Evolutionary conservation across 2,329 filamentous ascomycete genomes (phyloP).

Genomic region (Penicillium sp.): DNA sequence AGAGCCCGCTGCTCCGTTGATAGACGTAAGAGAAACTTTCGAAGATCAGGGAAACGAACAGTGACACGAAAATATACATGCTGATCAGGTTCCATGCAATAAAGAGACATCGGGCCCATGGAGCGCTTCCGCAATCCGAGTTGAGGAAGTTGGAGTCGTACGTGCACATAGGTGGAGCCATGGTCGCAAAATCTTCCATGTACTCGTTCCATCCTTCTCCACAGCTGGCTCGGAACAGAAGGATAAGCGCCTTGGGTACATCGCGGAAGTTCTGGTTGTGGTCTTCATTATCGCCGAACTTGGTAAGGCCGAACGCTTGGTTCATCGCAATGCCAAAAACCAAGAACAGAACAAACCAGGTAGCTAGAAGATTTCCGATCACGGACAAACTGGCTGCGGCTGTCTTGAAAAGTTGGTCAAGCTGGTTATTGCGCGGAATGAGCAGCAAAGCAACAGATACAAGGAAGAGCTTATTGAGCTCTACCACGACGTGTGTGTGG

Average conservation of each 20-base stretch:
- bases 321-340: conserved; percentile 96
- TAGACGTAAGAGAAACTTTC: conserved; percentile 99
- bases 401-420: conserved; percentile 98
- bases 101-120: conserved; percentile 87
- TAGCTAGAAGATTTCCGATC: conserved; percentile 89
- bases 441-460: conserved; percentile 86
- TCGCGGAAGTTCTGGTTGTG: conserved; percentile 89
- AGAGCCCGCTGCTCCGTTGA: conserved; percentile 90
- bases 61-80: conserved; percentile 99
- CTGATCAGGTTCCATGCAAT: conserved; percentile 98
- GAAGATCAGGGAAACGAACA: conserved; percentile 98
- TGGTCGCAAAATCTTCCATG: conserved; percentile 91
- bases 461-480: conserved; percentile 91
- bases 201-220: conserved; percentile 96
- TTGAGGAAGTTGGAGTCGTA: conserved; percentile 71
- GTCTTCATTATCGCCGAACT: conserved; percentile 72
- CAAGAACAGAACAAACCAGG: conserved; percentile 95
- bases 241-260: conserved; percentile 88
- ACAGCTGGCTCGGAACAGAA: conserved; percentile 89
- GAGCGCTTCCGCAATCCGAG: conserved; percentile 88
- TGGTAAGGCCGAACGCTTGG: conserved; percentile 91
- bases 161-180: conserved; percentile 80
- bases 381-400: conserved; percentile 88
- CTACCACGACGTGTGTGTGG: conserved; percentile 64
- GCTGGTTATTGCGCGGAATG: conserved; percentile 92